These are phyloP conservation scores for Colletotrichum lentis DNA, from an alignment of 2,329 filamentous ascomycete genomes.

Conservation along the genomic window DNA sequence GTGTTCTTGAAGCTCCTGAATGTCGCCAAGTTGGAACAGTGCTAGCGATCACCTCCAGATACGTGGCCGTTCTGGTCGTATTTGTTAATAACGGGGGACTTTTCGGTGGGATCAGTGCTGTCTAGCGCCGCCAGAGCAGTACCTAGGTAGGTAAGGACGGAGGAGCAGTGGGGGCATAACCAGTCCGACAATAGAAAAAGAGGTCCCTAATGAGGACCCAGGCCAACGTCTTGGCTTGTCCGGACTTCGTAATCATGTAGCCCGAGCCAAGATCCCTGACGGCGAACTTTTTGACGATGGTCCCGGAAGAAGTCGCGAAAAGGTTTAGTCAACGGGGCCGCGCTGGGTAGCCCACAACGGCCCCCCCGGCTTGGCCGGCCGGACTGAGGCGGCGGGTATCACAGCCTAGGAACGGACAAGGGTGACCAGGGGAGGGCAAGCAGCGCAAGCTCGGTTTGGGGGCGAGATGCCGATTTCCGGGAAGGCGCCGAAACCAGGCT, in stretches of 20 bases:
- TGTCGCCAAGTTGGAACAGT: neutral
- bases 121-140: neutral
- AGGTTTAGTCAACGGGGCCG: constrained; percentile 11
- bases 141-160: neutral
- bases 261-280: neutral
- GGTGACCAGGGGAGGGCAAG: neutral
- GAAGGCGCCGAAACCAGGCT: constrained; percentile 20
- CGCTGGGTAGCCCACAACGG: constrained; percentile 22
- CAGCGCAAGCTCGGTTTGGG: neutral
- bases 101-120: constrained; percentile 4
- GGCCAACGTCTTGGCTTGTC: neutral
- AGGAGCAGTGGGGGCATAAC: neutral
- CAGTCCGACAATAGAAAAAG: too few species aligned
- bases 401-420: neutral
- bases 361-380: constrained; percentile 23
- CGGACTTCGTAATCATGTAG: neutral
- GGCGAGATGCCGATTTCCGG: neutral
- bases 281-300: neutral
- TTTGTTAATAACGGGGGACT: constrained; percentile 21
- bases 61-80: constrained; percentile 36
- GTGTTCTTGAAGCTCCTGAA: neutral
- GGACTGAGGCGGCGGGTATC: constrained; percentile 11
- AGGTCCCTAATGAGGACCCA: neutral
- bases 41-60: constrained; percentile 13
- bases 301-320: constrained; percentile 2